Conservation (phyloP, 2,329 filamentous ascomycete species). For the Dichotomopilus funicola region DNA sequence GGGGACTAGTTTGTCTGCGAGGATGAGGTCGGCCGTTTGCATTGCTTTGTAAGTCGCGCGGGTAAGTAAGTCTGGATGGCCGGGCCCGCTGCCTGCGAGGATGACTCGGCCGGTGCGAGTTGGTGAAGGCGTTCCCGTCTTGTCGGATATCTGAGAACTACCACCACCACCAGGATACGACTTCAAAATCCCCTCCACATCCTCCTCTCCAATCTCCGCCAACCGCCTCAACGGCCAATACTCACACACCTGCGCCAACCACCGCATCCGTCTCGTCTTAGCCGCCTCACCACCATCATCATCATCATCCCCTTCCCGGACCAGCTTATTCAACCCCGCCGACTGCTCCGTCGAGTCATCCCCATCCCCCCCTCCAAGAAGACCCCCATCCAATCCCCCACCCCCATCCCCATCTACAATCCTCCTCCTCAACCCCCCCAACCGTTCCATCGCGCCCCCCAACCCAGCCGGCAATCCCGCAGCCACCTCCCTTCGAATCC, state of each 20-base stretch:
- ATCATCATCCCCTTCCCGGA: slow-evolving; percentile 65
- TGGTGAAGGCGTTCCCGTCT: neutral
- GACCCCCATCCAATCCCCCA: slow-evolving; percentile 26
- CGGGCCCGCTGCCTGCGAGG: slow-evolving; percentile 85
- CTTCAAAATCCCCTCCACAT: slow-evolving; percentile 69
- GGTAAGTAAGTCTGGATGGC: slow-evolving; percentile 87
- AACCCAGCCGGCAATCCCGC: slow-evolving; percentile 68
- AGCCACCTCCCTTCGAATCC: slow-evolving; percentile 83
- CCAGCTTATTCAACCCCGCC: slow-evolving; percentile 75
- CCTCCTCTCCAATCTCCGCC: slow-evolving; percentile 69
- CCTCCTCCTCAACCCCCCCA: slow-evolving; percentile 65
- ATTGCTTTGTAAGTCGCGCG: slow-evolving; percentile 74
- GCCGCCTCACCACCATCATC: slow-evolving; percentile 52
- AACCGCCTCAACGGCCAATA: slow-evolving; percentile 91
- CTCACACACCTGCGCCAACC: slow-evolving; percentile 94
- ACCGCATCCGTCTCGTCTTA: slow-evolving; percentile 78
- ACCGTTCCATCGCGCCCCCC: slow-evolving; percentile 66
- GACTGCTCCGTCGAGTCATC: slow-evolving; percentile 67
- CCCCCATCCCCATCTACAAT: slow-evolving; percentile 50
- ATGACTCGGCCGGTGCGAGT: slow-evolving; percentile 61
- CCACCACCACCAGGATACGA: slow-evolving; percentile 48
- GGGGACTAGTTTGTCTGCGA: slow-evolving; percentile 82
- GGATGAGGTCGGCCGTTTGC: slow-evolving; percentile 65
- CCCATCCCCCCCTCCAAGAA: slow-evolving; percentile 23
- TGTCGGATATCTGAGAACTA: neutral